Evolutionary conservation across 768 basidiomycete genomes (phyloP).

Genomic region (Macrolepiota albuminosa): DNA sequence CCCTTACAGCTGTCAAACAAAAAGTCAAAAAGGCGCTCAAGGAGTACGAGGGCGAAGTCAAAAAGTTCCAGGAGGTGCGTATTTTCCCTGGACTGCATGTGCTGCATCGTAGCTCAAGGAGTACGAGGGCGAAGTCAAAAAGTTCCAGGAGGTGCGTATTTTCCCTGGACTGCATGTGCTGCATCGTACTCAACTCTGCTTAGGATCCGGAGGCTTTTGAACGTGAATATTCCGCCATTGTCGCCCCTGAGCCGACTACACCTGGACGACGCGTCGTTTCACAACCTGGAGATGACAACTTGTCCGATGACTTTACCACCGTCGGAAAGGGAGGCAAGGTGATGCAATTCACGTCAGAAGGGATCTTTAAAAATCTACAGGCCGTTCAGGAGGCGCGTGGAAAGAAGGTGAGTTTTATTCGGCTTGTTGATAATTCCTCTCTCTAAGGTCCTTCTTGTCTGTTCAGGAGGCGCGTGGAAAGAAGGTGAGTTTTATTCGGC

Average conservation of each 20-base stretch:
- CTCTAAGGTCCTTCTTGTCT: background rate
- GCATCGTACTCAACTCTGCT: background rate
- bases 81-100: background rate
- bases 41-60: constrained; percentile 81
- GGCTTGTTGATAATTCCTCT: background rate
- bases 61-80: constrained; percentile 72
- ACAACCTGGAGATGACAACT: constrained; percentile 38
- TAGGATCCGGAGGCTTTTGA: constrained; percentile 91
- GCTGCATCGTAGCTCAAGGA: constrained; percentile 49
- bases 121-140: constrained; percentile 74
- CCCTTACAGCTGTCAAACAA: constrained; percentile 96
- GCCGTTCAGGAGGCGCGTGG: constrained; percentile 92
- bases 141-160: constrained; percentile 67
- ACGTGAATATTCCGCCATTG: constrained; percentile 58
- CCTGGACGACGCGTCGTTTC: constrained; percentile 30
- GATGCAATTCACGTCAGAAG: constrained; percentile 76
- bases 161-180: background rate
- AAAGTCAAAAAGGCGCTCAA: constrained; percentile 89
- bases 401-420: constrained; percentile 68
- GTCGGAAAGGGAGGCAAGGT: constrained; percentile 88
- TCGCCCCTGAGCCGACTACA: constrained; percentile 40
- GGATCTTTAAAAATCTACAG: constrained; percentile 89
- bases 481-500: constrained; percentile 56
- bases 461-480: constrained; percentile 85
- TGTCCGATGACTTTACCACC: constrained; percentile 74